Conservation (phyloP, 2,329 filamentous ascomycete genomes). For the Nothomitra cinnamomea region DNA sequence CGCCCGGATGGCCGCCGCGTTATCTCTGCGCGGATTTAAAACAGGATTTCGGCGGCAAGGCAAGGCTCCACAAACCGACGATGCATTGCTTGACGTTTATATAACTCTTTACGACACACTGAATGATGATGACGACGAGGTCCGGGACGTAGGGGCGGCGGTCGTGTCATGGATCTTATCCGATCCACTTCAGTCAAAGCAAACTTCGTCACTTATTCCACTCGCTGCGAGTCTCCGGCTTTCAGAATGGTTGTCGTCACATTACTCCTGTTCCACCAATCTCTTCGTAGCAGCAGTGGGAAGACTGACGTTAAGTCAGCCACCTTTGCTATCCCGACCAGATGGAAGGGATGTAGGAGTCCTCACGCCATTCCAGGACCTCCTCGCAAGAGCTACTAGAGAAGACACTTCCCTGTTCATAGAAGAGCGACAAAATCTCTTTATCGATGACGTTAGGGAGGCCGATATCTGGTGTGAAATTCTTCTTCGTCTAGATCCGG, state of each 20-base stretch:
- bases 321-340: no score
- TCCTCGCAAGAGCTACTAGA: slow-evolving; percentile 20
- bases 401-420: slow-evolving; percentile 59
- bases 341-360: background rate
- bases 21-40: slow-evolving; percentile 36
- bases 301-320: slow-evolving; percentile 19
- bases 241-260: slow-evolving; percentile 19
- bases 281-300: slow-evolving; percentile 22
- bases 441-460: slow-evolving; percentile 66
- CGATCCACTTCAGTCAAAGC: background rate
- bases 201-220: slow-evolving; percentile 25
- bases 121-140: slow-evolving; percentile 83
- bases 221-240: slow-evolving; percentile 29
- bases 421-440: slow-evolving; percentile 89
- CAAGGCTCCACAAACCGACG: background rate
- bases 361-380: background rate
- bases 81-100: slow-evolving; percentile 35
- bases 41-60: background rate
- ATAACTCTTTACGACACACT: slow-evolving; percentile 57
- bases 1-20: slow-evolving; percentile 41
- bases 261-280: slow-evolving; percentile 18
- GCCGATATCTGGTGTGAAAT: slow-evolving; percentile 47
- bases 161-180: slow-evolving; percentile 3
- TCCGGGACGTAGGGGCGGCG: slow-evolving; percentile 47
- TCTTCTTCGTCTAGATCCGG: slow-evolving; percentile 21